Percentiles rank a stretch among this genome's conserved stretches.
Conservation (phyloP, 1,139 yeast genomes). For the Candida sojae region DNA sequence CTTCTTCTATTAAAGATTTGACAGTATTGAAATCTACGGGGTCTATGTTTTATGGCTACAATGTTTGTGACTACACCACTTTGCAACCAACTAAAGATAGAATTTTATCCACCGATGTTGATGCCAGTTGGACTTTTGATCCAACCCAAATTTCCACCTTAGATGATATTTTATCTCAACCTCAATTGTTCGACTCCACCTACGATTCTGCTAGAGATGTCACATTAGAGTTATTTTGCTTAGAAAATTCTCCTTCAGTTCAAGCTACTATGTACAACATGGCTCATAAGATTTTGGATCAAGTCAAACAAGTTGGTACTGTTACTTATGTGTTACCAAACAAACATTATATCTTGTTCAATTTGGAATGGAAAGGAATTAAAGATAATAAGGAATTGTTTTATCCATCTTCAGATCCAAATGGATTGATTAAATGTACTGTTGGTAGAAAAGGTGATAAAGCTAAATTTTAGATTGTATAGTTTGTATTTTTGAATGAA, state of each 20-base stretch:
- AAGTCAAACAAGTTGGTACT: conserved; percentile 55
- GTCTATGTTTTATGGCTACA: conserved; percentile 86
- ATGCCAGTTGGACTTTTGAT: conserved; percentile 72
- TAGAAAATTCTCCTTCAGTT: conserved; percentile 85
- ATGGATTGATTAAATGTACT: conserved; percentile 84
- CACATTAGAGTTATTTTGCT: conserved; percentile 78
- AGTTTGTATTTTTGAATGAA: background rate
- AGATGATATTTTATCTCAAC: conserved; percentile 48
- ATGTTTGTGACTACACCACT: conserved; percentile 86
- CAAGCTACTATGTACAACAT: conserved; percentile 97
- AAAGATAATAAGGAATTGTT: conserved; percentile 78
- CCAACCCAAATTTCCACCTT: conserved; percentile 49
- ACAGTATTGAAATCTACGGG: conserved; percentile 93
- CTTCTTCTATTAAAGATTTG: conserved; percentile 78
- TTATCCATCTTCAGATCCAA: conserved; percentile 91
- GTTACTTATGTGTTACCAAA: conserved; percentile 83
- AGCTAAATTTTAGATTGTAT: conserved; percentile 33
- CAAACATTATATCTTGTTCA: conserved; percentile 83
- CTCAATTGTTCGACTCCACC: conserved; percentile 66
- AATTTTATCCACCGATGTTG: conserved; percentile 84
- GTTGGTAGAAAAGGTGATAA: conserved; percentile 59
- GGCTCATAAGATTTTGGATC: conserved; percentile 68
- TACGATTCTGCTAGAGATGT: conserved; percentile 62
- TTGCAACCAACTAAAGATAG: conserved; percentile 81
- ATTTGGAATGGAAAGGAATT: conserved; percentile 83